A percentile compares a stretch with the other conserved stretches of the same genome.
Evolutionary conservation across 1,284 basidiomycete species (phyloP).

Genomic region (Ustilago crameri): DNA sequence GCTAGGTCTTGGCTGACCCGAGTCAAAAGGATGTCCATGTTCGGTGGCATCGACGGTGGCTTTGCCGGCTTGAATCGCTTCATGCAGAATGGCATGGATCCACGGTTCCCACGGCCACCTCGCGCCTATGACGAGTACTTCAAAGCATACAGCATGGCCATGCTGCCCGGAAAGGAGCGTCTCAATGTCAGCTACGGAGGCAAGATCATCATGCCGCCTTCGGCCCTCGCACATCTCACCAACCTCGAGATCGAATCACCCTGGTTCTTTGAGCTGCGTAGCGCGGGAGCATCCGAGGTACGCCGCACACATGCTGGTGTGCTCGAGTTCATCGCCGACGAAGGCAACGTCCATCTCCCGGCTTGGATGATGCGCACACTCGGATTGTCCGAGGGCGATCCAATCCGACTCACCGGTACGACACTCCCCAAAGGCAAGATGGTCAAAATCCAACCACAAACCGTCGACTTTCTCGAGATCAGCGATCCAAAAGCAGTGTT

Average conservation of each 20-base stretch:
- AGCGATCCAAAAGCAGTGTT: conserved; percentile 94
- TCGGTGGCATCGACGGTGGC: conserved; percentile 38
- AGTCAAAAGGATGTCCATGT: conserved; percentile 27
- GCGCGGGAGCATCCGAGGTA: conserved; percentile 72
- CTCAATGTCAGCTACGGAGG: conserved; percentile 93
- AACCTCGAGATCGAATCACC: conserved; percentile 89
- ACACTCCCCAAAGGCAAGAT: conserved; percentile 92
- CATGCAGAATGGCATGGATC: conserved; percentile 54
- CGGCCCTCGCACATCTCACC: conserved; percentile 87
- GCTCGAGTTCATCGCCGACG: conserved; percentile 97
- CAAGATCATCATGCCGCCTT: conserved; percentile 98
- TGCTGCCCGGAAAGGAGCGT: conserved; percentile 83
- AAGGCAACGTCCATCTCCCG: conserved; percentile 93
- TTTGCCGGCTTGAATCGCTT: conserved; percentile 41
- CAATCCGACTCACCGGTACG: conserved; percentile 88
- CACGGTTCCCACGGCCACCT: conserved; percentile 55
- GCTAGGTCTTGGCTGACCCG: background rate
- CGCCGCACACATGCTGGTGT: conserved; percentile 89
- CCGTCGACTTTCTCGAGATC: conserved; percentile 89
- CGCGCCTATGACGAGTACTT: conserved; percentile 66
- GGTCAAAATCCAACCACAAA: conserved; percentile 96
- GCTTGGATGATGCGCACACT: conserved; percentile 99
- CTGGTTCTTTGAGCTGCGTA: conserved; percentile 95
- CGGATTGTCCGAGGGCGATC: conserved; percentile 90
- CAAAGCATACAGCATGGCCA: conserved; percentile 82